Conservation (phyloP, 441 rosid genomes). For the Raphanus hybrid region DNA sequence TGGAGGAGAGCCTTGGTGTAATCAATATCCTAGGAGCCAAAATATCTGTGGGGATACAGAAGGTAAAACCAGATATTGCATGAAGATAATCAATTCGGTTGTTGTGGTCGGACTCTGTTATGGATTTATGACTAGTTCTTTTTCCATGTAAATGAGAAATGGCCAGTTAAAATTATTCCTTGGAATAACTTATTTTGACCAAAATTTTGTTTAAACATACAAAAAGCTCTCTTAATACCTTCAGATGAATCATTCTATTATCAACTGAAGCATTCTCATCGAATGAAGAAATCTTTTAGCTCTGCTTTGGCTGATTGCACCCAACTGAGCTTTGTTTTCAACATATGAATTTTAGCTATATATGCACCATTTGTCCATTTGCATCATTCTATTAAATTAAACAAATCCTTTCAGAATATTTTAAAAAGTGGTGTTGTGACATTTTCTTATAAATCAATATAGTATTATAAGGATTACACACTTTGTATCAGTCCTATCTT, state of each 20-base stretch:
- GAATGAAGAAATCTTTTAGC: background rate
- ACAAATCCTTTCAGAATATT: background rate
- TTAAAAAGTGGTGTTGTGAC: too few relatives aligned
- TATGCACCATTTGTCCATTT: background rate
- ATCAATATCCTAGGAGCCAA: too few relatives aligned
- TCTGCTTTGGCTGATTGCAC: background rate
- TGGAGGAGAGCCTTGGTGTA: too few relatives aligned
- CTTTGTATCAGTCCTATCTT: background rate
- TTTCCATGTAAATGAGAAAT: too few relatives aligned
- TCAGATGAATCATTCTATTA: background rate
- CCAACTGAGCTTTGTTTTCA: background rate
- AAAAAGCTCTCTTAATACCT: background rate
- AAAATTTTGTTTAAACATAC: too few relatives aligned
- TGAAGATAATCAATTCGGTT: too few relatives aligned
- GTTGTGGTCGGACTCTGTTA: too few relatives aligned
- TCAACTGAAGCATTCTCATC: background rate
- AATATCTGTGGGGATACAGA: too few relatives aligned
- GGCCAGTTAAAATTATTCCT: too few relatives aligned
- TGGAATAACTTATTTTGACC: too few relatives aligned
- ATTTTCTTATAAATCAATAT: background rate
- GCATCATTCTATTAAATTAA: background rate
- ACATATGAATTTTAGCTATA: background rate
- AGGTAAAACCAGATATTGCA: too few relatives aligned
- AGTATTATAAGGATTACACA: background rate
- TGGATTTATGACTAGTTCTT: too few relatives aligned